Evolutionary conservation across 169 alveolate species (phyloP).

Genomic region (Plasmodium vivax): DNA sequence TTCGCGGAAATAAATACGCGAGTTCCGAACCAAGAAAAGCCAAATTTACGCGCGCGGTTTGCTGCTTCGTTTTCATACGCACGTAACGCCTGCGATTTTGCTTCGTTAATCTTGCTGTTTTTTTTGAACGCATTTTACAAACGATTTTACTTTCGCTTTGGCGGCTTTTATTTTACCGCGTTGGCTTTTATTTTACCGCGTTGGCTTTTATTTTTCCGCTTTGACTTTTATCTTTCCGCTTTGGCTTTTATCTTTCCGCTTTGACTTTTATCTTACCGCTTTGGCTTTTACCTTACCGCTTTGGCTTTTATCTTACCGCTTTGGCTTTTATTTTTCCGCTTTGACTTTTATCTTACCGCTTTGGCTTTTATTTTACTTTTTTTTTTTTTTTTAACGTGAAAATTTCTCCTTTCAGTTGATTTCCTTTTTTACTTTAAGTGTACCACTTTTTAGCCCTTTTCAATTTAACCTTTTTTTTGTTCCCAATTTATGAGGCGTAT

Average conservation of each 20-base stretch:
- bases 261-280: background rate
- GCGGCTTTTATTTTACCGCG: background rate
- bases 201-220: too few species aligned
- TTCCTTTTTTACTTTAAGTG: background rate
- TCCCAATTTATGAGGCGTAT: background rate
- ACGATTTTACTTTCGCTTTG: background rate
- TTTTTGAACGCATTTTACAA: background rate
- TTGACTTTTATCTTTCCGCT: too few species aligned
- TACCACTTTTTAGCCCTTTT: background rate
- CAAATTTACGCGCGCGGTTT: background rate
- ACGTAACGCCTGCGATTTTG: background rate
- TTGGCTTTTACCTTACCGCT: background rate
- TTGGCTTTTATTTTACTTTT: background rate
- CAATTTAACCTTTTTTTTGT: background rate
- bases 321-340: too few species aligned
- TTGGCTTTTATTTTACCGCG: background rate
- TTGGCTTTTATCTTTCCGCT: background rate
- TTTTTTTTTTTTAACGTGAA: background rate
- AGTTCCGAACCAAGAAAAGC: background rate
- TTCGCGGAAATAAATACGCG: background rate
- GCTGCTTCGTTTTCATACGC: background rate
- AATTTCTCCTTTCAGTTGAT: background rate
- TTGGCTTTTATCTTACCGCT: too few species aligned
- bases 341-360: background rate
- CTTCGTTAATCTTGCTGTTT: background rate